phyloP scores from a whole-genome alignment of 1,284 basidiomycete genomes.

The Ganoderma resinaceum region DNA sequence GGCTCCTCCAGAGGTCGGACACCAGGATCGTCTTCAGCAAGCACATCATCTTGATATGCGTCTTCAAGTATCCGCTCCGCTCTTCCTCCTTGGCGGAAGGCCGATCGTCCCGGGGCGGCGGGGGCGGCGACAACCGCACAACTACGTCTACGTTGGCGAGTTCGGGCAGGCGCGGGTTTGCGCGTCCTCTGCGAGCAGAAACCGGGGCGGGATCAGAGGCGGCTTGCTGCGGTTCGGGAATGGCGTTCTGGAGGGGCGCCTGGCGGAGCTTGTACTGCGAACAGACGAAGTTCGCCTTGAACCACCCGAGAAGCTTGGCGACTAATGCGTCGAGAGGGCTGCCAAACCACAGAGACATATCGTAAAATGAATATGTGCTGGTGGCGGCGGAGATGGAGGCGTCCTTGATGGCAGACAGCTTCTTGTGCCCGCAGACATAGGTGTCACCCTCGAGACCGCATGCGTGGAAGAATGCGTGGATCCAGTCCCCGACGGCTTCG shows the following conservation, averaged over 20 bases:
- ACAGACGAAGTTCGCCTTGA: neutral
- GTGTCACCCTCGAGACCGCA: neutral
- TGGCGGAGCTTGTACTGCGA: neutral
- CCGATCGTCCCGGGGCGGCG: neutral
- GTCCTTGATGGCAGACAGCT: neutral
- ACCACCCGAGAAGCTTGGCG: neutral
- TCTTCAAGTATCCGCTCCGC: neutral
- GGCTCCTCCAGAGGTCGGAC: neutral
- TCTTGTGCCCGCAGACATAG: neutral
- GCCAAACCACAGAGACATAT: neutral
- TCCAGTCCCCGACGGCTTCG: neutral
- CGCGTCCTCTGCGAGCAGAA: neutral
- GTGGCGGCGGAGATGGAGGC: neutral
- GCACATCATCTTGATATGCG: neutral
- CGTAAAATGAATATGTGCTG: neutral
- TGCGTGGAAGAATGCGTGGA: conserved; percentile 6
- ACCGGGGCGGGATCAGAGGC: neutral
- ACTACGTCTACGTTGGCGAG: neutral
- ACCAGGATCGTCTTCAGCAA: neutral
- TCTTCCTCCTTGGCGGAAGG: neutral
- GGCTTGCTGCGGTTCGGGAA: neutral
- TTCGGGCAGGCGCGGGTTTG: neutral
- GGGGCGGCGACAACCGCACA: too few relatives aligned
- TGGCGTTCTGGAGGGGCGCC: neutral
- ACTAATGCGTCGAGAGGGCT: neutral